phyloP scores from a whole-genome alignment of 345 rosid species.

The Gossypium raimondii region DNA sequence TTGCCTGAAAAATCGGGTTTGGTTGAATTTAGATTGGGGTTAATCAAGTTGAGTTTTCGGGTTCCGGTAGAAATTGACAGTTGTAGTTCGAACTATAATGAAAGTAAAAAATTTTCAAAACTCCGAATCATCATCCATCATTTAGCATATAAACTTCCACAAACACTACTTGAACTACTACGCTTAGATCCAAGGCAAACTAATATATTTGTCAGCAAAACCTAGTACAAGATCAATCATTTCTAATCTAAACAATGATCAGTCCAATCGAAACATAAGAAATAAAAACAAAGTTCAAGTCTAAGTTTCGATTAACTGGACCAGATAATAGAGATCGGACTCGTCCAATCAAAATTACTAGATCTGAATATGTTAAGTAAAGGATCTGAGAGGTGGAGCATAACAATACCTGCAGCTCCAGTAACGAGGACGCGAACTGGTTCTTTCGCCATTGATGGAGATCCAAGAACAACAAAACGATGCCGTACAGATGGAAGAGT shows the following conservation, averaged over 20 bases:
- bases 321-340: not conserved
- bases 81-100: too few species aligned
- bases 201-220: not conserved
- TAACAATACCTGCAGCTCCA: slow-evolving; percentile 86
- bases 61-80: too few species aligned
- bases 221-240: not conserved
- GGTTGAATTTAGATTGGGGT: too few species aligned
- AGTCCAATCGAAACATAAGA: not conserved
- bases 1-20: too few species aligned
- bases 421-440: slow-evolving; percentile 97
- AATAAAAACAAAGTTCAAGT: not conserved
- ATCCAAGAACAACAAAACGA: slow-evolving; percentile 7
- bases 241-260: not conserved
- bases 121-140: not conserved
- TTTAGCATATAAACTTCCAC: not conserved
- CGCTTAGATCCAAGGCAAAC: not conserved
- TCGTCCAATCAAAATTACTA: not conserved
- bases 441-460: slow-evolving; percentile 72
- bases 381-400: not conserved
- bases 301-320: not conserved
- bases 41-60: too few species aligned
- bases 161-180: not conserved
- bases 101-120: not conserved
- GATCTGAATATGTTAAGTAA: slow-evolving; percentile 15
- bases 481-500: not conserved